A percentile compares a stretch with the other conserved stretches of the same genome.
Conservation (phyloP, 495 filamentous ascomycete species). For the Lasiosphaeris hirsuta region DNA sequence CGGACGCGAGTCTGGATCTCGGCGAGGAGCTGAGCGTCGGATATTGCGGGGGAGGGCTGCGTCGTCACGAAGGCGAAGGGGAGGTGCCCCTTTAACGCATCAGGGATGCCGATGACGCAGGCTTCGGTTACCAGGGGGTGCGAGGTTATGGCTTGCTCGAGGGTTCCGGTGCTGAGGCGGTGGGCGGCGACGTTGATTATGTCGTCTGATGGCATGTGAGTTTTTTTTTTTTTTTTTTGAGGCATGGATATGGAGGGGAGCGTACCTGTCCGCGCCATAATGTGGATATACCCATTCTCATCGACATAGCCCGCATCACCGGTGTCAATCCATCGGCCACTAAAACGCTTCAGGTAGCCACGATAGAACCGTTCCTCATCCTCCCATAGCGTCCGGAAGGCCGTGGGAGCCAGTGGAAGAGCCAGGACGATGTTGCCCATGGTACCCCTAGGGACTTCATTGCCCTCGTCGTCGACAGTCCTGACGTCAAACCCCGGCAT, state of each 20-base stretch:
- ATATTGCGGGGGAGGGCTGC: conserved; percentile 30
- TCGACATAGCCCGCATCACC: conserved; percentile 89
- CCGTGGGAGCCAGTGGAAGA: conserved; percentile 78
- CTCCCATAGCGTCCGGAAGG: conserved; percentile 77
- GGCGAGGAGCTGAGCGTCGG: conserved; percentile 42
- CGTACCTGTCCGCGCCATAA: conserved; percentile 68
- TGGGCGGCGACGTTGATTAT: conserved; percentile 95
- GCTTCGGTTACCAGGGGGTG: conserved; percentile 77
- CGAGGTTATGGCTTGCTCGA: conserved; percentile 84
- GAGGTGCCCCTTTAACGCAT: conserved; percentile 80
- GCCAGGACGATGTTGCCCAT: conserved; percentile 92
- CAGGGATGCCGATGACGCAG: conserved; percentile 81
- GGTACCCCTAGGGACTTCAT: conserved; percentile 58
- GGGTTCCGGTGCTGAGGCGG: conserved; percentile 80
- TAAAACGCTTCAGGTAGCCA: conserved; percentile 76
- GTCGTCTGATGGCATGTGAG: conserved; percentile 56
- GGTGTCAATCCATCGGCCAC: conserved; percentile 80
- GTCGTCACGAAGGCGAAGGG: conserved; percentile 84
- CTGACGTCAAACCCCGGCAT: conserved; percentile 86
- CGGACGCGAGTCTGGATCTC: conserved; percentile 66
- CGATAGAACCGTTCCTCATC: conserved; percentile 81
- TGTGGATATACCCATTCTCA: conserved; percentile 73
- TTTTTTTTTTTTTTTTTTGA: not conserved
- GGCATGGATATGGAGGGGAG: not conserved
- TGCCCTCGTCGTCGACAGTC: conserved; percentile 75